Evolutionary conservation across 108 stramenopile genomes (phyloP), one percentile per base, ranked within the genome.

Genomic region (Nitzschia sp.): DNA sequence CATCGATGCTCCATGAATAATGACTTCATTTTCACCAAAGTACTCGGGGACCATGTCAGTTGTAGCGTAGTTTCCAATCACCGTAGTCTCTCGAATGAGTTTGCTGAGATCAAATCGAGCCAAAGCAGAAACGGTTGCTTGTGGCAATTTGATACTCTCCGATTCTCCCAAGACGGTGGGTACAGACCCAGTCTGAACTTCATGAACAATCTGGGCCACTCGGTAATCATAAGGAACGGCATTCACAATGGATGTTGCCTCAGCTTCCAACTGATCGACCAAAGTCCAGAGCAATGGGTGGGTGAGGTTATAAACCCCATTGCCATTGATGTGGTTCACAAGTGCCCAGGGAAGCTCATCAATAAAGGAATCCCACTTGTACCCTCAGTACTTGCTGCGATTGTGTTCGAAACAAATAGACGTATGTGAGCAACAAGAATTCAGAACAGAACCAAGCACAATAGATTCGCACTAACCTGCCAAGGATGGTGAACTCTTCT

Each of bases 321-420:
- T 88, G 21, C 87, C 87, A 51, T 88, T 88, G 6, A 80, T 88
- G 60, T 88, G 87, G 40, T 85, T 75, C 12, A 85, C 65, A 0
- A 88, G 69, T 8, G 84, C 70, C 25, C 78, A 73, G 0, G 87
- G 87, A 51, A 88, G 80, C 63, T 83, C 60, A 39, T 81, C 82
- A 53, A 82, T 79, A 41, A 88, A 88, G 37, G 79, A 72, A 52
- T 88, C 87, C 87, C 87, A 88, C 51, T 84, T 84, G 61, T 84
- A 76, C 41, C 87, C 87, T 54, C 71, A 67, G 51, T 88, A 88
- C 67, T 63, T 51, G 26, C 52, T 75, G 55, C 15, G 71, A n/a
- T n/a, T n/a, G n/a, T n/a, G n/a, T n/a, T n/a, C n/a, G n/a, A n/a
- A n/a, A n/a, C n/a, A n/a, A n/a, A n/a, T n/a, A n/a, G n/a, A n/a